Evolutionary conservation across 2,329 filamentous ascomycete genomes (phyloP), one percentile per base, ranked within the genome.

Genomic region (Gaeumannomyces sp.): DNA sequence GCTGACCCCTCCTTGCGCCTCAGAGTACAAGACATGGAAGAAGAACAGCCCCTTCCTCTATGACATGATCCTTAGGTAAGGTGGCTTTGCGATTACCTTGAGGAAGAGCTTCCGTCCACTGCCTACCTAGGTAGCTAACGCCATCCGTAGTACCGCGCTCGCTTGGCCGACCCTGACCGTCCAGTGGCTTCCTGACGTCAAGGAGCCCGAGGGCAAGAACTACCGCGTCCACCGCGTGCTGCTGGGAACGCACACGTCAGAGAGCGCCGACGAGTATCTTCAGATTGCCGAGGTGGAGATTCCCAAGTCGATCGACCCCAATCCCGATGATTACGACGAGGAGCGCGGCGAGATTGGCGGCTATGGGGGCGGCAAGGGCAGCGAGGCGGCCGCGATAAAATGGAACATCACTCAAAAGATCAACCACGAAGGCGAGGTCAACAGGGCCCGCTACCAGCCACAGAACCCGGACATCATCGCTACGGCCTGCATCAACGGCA

Each of bases 21-120:
- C 71, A 93, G 95, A 99, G 77, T 99, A 99, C 85, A 99, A 99
- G 78, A 97, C 94, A 70, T 99, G 95, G 95, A 99, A 99, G 84
- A 99, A 99, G 83, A 99, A 99, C 79, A 92, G 91, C 69, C 93
- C 95, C 4, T 98, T 98, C 74, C 89, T 99, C 71, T 99, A 99
- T 77, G 95, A 99, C 76, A 92, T 97, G 87, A 95, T 99, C 69
- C 84, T 98, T 68, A 93, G 88, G 88, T 88, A 77, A 69, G 69
- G 64, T 53, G 45, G 22, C 19, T 53, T 22, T 19, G 25, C 28
- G 64, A 29, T n/a, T 3, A 38, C 5, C n/a, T 56, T 45, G 66
- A 61, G 16, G 58, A n/a, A 64, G n/a, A 2, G 5, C 1, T 58
- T 27, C 60, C 73, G 64, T 66, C 16, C n/a, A 63, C 13, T 31